Percentiles rank a stretch among this genome's conserved stretches.
Evolutionary conservation across 148 eudicot species (phyloP).

Genomic region (Diospyros kaki): DNA sequence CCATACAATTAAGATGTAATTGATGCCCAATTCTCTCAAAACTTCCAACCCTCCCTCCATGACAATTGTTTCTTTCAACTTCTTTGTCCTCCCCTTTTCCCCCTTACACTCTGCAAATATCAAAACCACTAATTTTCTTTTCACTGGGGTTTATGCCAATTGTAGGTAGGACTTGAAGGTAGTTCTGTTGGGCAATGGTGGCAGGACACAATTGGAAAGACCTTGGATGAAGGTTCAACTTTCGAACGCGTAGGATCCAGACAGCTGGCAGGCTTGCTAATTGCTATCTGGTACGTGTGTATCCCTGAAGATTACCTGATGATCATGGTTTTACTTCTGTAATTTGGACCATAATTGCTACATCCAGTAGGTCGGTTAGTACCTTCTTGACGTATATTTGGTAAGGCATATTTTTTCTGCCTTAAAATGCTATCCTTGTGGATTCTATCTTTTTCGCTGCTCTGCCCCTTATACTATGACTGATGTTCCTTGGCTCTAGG

Average conservation of each 20-base stretch:
- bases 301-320: background rate
- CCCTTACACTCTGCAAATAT: background rate
- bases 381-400: background rate
- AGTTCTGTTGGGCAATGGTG: slow-evolving; percentile 90
- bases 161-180: slow-evolving; percentile 99
- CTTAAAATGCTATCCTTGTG: background rate
- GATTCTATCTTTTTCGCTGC: background rate
- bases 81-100: background rate
- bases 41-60: background rate
- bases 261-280: slow-evolving; percentile 87
- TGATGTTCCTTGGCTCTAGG: slow-evolving; percentile 40
- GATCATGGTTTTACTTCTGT: slow-evolving; percentile 3
- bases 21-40: background rate
- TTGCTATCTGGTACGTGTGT: slow-evolving; percentile 76
- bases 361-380: background rate
- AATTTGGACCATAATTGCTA: background rate
- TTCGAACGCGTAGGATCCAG: slow-evolving; percentile 98
- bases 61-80: background rate
- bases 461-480: slow-evolving; percentile 4
- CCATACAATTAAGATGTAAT: background rate
- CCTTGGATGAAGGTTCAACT: slow-evolving; percentile 75
- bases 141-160: slow-evolving; percentile 23
- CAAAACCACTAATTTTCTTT: background rate
- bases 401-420: slow-evolving; percentile 5
- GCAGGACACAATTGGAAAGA: slow-evolving; percentile 94